Evolutionary conservation across 371 early-diverging fungal species (phyloP), one percentile per base, ranked within the genome.

Genomic region (Lichtheimia hyalospora): DNA sequence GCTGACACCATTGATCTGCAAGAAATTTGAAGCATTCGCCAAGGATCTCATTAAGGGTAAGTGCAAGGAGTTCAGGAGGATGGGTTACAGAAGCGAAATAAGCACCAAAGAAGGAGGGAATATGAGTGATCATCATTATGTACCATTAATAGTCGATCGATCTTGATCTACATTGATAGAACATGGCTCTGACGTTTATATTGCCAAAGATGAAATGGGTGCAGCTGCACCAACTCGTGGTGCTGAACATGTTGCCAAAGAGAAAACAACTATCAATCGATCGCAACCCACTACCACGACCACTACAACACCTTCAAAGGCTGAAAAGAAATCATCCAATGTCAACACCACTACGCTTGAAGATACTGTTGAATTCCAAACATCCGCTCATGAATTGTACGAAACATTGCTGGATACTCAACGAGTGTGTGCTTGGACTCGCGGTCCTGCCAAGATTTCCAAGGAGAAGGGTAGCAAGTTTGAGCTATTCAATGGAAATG

Each of bases 181-280:
- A 50, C 92, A 97, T 73, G 82, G 87, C 48, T 86, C 91, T 61
- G 98, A 96, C 77, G 96, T 97, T 25, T 91, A 92, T 71, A 94
- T 96, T 60, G 85, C 84, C 15, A 69, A 84, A 12, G 62, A 70
- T 12, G 68, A 83, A 58, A 56, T 81, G 61, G 82, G 84, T 5
- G 44, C 60, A 13, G 66, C 80, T 42, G 66, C 75, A 25, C 69
- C 76, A 57, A 68, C 73, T 42, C 61, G 76, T 50, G 53, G 57
- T 8, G 63, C 66, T 3, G 57, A 54, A 41, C 57, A 57, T 14
- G 62, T 64, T 15, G 52, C 64, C 21, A 69, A 71, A 59, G 65
- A 67, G 46, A 57, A 49, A 1, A 62, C 61, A 18, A 18, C 60
- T 5, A 56, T 56, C 51, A 49, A 55, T 41, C 60, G 60, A 13